A percentile compares a stretch with the other conserved stretches of the same genome.
Evolutionary conservation across 1,284 basidiomycete species (phyloP).

Genomic region (Bjerkandera adusta): DNA sequence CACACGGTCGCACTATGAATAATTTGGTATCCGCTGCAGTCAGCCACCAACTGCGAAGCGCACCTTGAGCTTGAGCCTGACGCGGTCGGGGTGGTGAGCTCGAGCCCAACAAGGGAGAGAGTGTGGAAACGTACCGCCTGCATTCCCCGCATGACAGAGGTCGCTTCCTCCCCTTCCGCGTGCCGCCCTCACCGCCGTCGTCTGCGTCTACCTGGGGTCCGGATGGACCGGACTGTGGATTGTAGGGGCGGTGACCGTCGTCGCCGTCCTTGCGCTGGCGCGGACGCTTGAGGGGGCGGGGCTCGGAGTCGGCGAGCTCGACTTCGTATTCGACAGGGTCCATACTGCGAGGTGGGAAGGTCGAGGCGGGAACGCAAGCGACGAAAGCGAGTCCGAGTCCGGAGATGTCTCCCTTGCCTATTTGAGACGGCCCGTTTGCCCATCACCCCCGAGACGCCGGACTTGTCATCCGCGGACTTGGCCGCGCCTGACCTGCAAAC

Average conservation of each 20-base stretch:
- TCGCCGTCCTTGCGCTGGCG: constrained; percentile 19
- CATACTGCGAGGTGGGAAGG: constrained; percentile 13
- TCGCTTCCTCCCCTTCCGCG: constrained; percentile 40
- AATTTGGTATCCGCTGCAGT: too few species aligned
- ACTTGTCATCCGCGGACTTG: constrained; percentile 4
- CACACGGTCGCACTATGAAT: constrained; percentile 51
- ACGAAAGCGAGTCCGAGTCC: constrained; percentile 12
- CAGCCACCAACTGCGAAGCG: too few species aligned
- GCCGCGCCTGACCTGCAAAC: too few species aligned
- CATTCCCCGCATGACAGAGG: constrained; percentile 57
- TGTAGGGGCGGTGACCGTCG: constrained; percentile 25
- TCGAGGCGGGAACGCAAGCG: constrained; percentile 4
- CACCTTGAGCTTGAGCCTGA: constrained; percentile 56
- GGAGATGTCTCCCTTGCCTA: constrained; percentile 12
- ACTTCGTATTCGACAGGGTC: constrained; percentile 13
- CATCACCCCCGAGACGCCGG: constrained; percentile 4
- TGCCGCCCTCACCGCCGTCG: constrained; percentile 22
- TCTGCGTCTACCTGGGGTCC: constrained; percentile 26
- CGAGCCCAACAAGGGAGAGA: not conserved
- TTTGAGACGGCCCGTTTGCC: constrained; percentile 2
- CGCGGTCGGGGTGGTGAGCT: constrained; percentile 1
- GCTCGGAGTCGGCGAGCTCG: constrained; percentile 8
- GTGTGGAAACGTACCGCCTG: constrained; percentile 40
- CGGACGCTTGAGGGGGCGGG: constrained; percentile 12
- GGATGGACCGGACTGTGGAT: constrained; percentile 27